These are phyloP conservation scores for Nothophytophthora sp. DNA, from an alignment of 352 stramenopile genomes.

Conservation along the genomic window DNA sequence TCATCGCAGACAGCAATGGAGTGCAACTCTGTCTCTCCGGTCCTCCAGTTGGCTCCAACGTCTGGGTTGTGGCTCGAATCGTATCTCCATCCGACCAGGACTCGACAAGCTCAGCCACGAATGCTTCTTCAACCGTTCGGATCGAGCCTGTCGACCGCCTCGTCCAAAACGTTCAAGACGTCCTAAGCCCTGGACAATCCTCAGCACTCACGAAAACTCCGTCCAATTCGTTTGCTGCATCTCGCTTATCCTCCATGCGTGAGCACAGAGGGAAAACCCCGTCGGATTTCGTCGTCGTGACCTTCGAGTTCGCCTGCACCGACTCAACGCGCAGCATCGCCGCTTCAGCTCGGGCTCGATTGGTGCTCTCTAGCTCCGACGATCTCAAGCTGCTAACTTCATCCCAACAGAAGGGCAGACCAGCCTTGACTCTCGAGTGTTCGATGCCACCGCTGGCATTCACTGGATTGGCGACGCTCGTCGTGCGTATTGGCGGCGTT, in stretches of 20 bases:
- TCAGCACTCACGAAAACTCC: conserved; percentile 2
- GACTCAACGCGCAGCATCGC: conserved; percentile 47
- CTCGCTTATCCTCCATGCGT: background rate
- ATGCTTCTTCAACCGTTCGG: background rate
- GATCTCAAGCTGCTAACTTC: conserved; percentile 16
- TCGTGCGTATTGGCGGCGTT: conserved; percentile 44
- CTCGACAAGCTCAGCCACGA: background rate
- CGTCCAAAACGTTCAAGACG: background rate
- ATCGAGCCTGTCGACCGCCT: conserved; percentile 17
- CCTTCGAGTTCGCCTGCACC: conserved; percentile 45
- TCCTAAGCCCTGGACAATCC: background rate
- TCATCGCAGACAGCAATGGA: conserved; percentile 30
- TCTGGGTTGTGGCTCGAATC: conserved; percentile 44
- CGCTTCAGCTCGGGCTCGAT: conserved; percentile 21
- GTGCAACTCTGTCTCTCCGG: conserved; percentile 44
- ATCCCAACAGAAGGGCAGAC: conserved; percentile 8
- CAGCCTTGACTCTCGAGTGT: conserved; percentile 49
- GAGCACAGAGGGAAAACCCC: background rate
- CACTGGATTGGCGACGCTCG: conserved; percentile 49
- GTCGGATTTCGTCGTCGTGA: conserved; percentile 17
- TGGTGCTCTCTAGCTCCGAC: conserved; percentile 38
- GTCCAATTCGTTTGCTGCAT: background rate
- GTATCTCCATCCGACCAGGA: background rate
- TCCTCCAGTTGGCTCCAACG: conserved; percentile 1
- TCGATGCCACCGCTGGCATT: conserved; percentile 57